These are phyloP conservation scores for Noccaea caerulescens DNA, from an alignment of 345 rosid species.

Conservation along the genomic window DNA sequence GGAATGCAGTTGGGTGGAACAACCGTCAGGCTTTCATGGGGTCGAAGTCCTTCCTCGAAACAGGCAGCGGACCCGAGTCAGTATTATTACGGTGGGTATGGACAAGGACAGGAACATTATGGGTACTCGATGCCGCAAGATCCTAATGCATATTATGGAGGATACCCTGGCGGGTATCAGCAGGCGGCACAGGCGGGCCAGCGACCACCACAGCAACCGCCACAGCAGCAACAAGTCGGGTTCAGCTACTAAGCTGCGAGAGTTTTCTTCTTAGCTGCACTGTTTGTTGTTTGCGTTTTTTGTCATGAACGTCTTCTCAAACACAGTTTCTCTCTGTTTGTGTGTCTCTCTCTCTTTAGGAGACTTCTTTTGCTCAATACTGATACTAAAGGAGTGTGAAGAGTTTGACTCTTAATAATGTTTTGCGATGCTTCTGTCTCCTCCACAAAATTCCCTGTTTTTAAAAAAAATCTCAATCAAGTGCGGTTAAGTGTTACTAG, in stretches of 20 bases:
- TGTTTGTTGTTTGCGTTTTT: constrained; percentile 27
- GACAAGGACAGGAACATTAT: constrained; percentile 78
- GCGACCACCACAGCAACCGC: constrained; percentile 56
- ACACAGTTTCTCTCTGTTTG: constrained; percentile 10
- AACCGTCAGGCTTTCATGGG: constrained; percentile 91
- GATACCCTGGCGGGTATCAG: constrained; percentile 74
- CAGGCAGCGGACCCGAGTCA: constrained; percentile 70
- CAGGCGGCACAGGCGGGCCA: constrained; percentile 66
- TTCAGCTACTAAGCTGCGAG: constrained; percentile 51
- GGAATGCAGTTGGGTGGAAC: constrained; percentile 82
- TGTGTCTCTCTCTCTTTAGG: not conserved
- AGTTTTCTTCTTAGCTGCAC: constrained; percentile 21
- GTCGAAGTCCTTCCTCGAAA: constrained; percentile 84
- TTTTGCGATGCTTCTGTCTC: constrained; percentile 16
- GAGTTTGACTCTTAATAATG: constrained; percentile 33
- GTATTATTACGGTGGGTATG: constrained; percentile 68
- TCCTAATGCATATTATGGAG: constrained; percentile 83
- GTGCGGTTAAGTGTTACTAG: too few relatives aligned
- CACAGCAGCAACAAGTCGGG: constrained; percentile 69
- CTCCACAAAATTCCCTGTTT: too few relatives aligned
- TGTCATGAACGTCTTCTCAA: constrained; percentile 12
- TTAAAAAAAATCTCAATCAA: too few relatives aligned
- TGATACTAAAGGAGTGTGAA: constrained; percentile 28
- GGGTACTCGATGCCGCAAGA: constrained; percentile 79
- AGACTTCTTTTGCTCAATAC: constrained; percentile 9